These are phyloP conservation scores for Protea cynaroides DNA, from an alignment of 164 flowering plant genomes.

Conservation along the genomic window DNA sequence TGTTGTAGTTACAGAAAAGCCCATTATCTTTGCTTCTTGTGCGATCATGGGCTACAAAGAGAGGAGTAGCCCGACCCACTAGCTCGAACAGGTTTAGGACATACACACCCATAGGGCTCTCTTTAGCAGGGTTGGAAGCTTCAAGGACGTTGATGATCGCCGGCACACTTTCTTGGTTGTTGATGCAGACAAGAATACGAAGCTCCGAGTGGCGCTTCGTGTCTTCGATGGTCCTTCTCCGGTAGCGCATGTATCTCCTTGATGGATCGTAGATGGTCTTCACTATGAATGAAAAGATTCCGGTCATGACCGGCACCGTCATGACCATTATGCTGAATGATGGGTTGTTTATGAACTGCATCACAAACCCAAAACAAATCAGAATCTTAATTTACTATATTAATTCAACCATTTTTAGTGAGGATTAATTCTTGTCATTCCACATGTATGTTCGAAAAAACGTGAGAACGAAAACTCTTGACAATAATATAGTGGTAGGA, in stretches of 20 bases:
- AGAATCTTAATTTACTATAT: no score
- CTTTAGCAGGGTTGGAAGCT: constrained; percentile 5
- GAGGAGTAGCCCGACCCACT: constrained; percentile 10
- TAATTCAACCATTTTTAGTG: no score
- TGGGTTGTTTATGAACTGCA: no score
- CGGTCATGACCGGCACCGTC: background rate
- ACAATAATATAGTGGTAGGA: no score
- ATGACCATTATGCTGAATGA: no score
- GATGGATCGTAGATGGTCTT: background rate
- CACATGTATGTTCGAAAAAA: no score
- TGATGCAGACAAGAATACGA: constrained; percentile 13
- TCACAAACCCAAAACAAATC: no score
- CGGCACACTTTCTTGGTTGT: constrained; percentile 8
- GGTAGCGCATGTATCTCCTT: background rate
- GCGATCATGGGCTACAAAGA: constrained; percentile 4
- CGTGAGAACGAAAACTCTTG: no score
- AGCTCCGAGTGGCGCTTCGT: background rate
- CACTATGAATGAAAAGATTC: background rate
- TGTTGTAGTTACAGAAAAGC: no score
- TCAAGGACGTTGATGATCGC: constrained; percentile 6
- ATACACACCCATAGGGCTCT: constrained; percentile 2
- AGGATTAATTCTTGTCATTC: no score
- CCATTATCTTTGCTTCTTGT: no score
- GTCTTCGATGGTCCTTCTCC: constrained; percentile 5
- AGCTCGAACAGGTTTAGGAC: constrained; percentile 19